These are phyloP conservation scores for Brettanomyces naardenensis DNA, from an alignment of 805 yeast genomes.

Conservation along the genomic window DNA sequence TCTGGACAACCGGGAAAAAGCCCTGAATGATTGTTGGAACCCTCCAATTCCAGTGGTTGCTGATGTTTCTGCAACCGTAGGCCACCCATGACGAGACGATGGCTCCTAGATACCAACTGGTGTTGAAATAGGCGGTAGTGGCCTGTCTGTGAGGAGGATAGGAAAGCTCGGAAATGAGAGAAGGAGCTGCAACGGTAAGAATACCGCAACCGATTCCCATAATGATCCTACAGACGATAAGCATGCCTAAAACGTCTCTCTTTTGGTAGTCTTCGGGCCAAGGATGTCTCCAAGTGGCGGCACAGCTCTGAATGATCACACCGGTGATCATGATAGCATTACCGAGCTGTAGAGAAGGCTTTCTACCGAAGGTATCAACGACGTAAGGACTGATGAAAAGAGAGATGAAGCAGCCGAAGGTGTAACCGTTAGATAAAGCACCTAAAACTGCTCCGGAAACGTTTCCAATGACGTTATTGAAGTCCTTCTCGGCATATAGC, in stretches of 20 bases:
- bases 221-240: constrained; percentile 25
- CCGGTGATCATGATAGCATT: constrained; percentile 18
- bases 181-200: constrained; percentile 20
- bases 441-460: constrained; percentile 34
- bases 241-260: constrained; percentile 20
- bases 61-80: constrained; percentile 25
- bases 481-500: constrained; percentile 35
- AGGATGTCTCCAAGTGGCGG: constrained; percentile 33
- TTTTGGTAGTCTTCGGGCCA: not conserved
- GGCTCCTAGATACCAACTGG: constrained; percentile 37
- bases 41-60: constrained; percentile 43
- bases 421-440: constrained; percentile 33
- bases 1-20: constrained; percentile 31
- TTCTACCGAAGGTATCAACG: constrained; percentile 16
- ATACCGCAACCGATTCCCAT: constrained; percentile 24
- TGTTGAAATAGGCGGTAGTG: constrained; percentile 34
- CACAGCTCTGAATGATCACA: constrained; percentile 24
- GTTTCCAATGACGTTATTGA: constrained; percentile 32
- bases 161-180: constrained; percentile 24
- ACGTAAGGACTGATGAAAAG: constrained; percentile 1
- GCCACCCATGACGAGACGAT: constrained; percentile 35
- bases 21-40: constrained; percentile 46
- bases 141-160: constrained; percentile 21
- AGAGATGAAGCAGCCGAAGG: constrained; percentile 27
- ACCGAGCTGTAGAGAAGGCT: constrained; percentile 13